phyloP scores from a whole-genome alignment of 768 basidiomycete species.

The Cystofilobasidium capitatum region DNA sequence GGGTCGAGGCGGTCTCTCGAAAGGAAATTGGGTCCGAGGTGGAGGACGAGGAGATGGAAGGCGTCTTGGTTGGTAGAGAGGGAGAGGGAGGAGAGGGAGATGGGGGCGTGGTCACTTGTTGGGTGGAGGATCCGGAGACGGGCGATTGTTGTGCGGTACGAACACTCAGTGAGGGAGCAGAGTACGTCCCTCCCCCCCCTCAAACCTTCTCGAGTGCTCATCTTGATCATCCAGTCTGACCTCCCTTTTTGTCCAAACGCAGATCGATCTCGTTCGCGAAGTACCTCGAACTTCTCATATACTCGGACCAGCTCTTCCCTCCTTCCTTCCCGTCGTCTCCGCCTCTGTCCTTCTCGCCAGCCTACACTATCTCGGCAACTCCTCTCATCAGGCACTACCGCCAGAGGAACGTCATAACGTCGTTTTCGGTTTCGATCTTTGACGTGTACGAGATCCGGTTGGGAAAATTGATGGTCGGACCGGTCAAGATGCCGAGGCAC shows the following conservation, averaged over 20 bases:
- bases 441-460: slow-evolving; percentile 20
- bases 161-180: slow-evolving; percentile 17
- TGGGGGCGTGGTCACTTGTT: slow-evolving; percentile 6
- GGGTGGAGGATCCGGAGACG: slow-evolving; percentile 15
- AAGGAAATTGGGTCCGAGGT: background rate
- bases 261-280: slow-evolving; percentile 22
- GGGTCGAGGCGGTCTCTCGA: slow-evolving; percentile 6
- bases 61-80: slow-evolving; percentile 9
- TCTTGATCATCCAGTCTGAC: background rate
- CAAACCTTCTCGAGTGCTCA: background rate
- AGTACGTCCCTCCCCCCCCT: background rate
- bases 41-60: slow-evolving; percentile 8
- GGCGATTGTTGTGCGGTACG: background rate
- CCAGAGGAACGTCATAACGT: background rate
- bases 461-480: slow-evolving; percentile 21
- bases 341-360: background rate
- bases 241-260: background rate
- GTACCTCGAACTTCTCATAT: slow-evolving; percentile 25
- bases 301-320: slow-evolving; percentile 9
- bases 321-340: background rate
- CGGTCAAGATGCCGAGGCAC: background rate
- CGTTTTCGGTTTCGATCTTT: slow-evolving; percentile 12
- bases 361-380: background rate
- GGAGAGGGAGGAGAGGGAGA: background rate
- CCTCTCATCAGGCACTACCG: slow-evolving; percentile 14